Percentiles rank a stretch among this genome's conserved stretches.
Evolutionary conservation across 352 stramenopile species (phyloP).

Genomic region (Pythium pyrilobum): DNA sequence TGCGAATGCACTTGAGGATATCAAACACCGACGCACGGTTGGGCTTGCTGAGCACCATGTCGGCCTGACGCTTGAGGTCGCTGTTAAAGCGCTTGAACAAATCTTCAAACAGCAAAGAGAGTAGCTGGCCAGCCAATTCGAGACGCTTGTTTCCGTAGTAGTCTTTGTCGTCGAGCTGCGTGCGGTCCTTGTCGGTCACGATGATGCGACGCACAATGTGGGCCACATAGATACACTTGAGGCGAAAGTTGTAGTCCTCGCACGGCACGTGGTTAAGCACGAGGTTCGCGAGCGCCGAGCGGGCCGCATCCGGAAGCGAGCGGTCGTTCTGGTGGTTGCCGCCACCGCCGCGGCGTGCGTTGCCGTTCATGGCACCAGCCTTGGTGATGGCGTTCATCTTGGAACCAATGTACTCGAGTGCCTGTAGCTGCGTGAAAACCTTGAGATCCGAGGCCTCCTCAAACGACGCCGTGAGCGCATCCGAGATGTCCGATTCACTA

Average conservation of each 20-base stretch:
- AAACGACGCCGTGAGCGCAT: conserved; percentile 93
- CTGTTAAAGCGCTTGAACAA: conserved; percentile 98
- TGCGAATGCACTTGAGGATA: conserved; percentile 96
- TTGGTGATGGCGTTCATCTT: conserved; percentile 91
- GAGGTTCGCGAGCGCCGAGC: conserved; percentile 96
- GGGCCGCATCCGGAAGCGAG: conserved; percentile 91
- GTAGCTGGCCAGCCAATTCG: conserved; percentile 97
- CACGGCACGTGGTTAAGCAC: conserved; percentile 99
- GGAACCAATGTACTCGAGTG: conserved; percentile 95
- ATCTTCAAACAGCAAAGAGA: conserved; percentile 99
- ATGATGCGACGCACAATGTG: conserved; percentile 95
- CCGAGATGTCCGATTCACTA: conserved; percentile 92
- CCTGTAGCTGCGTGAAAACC: conserved; percentile 94
- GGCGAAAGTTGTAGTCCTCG: conserved; percentile 95
- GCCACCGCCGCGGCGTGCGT: conserved; percentile 26
- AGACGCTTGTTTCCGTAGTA: conserved; percentile 99
- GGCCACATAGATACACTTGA: conserved; percentile 97
- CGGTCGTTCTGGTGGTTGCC: conserved; percentile 35
- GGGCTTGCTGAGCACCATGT: conserved; percentile 97
- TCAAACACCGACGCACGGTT: conserved; percentile 98
- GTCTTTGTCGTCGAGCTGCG: conserved; percentile 97
- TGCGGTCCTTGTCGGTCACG: conserved; percentile 84
- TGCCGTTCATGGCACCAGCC: conserved; percentile 36
- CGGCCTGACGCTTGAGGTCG: conserved; percentile 96
- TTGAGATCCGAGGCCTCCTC: conserved; percentile 95